Conservation (phyloP, 1,139 yeast species). For the Protomyces pachydermus region DNA sequence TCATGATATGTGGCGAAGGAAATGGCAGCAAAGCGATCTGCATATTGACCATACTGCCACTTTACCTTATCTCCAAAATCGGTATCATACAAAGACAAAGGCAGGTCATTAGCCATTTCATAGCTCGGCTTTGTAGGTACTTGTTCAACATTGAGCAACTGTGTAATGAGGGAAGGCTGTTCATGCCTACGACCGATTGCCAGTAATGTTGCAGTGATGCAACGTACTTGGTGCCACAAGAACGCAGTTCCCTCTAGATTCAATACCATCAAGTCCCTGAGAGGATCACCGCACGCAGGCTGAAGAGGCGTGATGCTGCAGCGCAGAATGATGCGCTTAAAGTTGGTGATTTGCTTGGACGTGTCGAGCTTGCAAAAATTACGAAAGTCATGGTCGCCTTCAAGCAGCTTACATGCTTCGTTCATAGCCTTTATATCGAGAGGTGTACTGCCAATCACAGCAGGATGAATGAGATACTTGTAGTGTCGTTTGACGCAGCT, state of each 20-base stretch:
- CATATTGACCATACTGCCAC: slow-evolving; percentile 23
- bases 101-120: slow-evolving; percentile 90
- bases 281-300: slow-evolving; percentile 31
- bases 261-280: slow-evolving; percentile 50
- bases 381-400: slow-evolving; percentile 84
- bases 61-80: slow-evolving; percentile 43
- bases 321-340: slow-evolving; percentile 52
- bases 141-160: slow-evolving; percentile 54
- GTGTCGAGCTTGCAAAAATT: slow-evolving; percentile 94
- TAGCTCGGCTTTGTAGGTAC: slow-evolving; percentile 71
- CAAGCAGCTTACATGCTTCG: slow-evolving; percentile 58
- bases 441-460: slow-evolving; percentile 34
- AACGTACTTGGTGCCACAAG: slow-evolving; percentile 96
- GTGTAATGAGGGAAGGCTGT: slow-evolving; percentile 50
- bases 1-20: slow-evolving; percentile 33
- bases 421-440: slow-evolving; percentile 65
- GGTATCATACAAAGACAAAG: slow-evolving; percentile 82
- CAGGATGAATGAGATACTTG: slow-evolving; percentile 60
- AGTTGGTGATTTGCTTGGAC: slow-evolving; percentile 81
- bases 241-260: slow-evolving; percentile 86
- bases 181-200: slow-evolving; percentile 77
- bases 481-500: slow-evolving; percentile 81
- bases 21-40: slow-evolving; percentile 32
- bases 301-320: slow-evolving; percentile 49
- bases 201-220: slow-evolving; percentile 82